Conservation (phyloP, 2,329 filamentous ascomycete genomes). For the Alternaria sp. region DNA sequence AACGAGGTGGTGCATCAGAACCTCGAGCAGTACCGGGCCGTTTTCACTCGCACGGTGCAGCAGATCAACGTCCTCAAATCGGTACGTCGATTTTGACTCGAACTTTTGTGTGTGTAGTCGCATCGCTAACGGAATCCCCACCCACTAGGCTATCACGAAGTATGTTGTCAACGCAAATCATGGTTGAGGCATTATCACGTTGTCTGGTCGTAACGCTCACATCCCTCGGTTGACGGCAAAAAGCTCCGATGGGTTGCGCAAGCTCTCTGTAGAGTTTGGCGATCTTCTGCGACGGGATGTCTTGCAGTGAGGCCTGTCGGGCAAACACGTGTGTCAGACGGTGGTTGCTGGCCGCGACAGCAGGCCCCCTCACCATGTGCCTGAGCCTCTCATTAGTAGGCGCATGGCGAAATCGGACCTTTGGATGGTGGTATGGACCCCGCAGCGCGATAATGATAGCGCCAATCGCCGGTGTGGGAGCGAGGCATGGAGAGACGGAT, state of each 20-base stretch:
- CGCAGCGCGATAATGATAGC: conserved; percentile 43
- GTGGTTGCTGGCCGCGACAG: conserved; percentile 6
- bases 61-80: conserved; percentile 69
- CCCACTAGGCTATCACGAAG: conserved; percentile 47
- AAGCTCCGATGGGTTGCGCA: background rate
- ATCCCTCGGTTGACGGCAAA: conserved; percentile 3
- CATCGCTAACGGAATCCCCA: conserved; percentile 19
- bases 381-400: conserved; percentile 7
- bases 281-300: conserved; percentile 11
- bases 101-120: conserved; percentile 20
- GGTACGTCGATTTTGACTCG: conserved; percentile 44
- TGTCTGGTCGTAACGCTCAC: conserved; percentile 5
- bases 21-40: conserved; percentile 82
- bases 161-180: conserved; percentile 49
- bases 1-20: conserved; percentile 80
- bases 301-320: conserved; percentile 7
- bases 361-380: conserved; percentile 4
- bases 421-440: conserved; percentile 23
- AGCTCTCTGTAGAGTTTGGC: background rate
- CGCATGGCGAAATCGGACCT: conserved; percentile 38
- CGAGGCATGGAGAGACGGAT: conserved; percentile 36
- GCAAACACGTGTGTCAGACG: conserved; percentile 16
- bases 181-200: conserved; percentile 41
- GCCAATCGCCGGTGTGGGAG: conserved; percentile 37
- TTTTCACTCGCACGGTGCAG: conserved; percentile 82